phyloP scores from a whole-genome alignment of 345 rosid species.

The Dipteronia sinensis region DNA sequence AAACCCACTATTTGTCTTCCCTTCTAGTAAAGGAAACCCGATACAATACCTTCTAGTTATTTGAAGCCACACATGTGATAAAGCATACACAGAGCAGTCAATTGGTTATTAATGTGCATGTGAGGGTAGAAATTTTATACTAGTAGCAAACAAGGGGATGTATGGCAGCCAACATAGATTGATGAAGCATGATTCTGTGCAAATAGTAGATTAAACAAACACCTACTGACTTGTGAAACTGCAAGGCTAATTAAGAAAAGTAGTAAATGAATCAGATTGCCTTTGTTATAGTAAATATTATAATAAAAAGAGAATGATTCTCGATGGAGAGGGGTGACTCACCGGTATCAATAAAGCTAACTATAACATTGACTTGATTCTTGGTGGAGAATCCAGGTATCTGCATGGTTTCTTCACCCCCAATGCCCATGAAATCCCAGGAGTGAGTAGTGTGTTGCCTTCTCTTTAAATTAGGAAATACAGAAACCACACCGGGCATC shows the following conservation, averaged over 20 bases:
- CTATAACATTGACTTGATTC: slow-evolving; percentile 48
- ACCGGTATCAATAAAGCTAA: slow-evolving; percentile 62
- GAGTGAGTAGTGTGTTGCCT: slow-evolving; percentile 59
- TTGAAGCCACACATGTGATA: background rate
- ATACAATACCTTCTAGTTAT: background rate
- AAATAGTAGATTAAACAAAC: too few relatives aligned
- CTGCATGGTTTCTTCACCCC: slow-evolving; percentile 49
- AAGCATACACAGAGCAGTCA: too few relatives aligned
- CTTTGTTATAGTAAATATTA: background rate
- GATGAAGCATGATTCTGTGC: background rate
- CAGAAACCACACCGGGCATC: slow-evolving; percentile 58
- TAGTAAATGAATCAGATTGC: background rate
- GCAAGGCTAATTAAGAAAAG: background rate
- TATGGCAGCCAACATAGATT: background rate
- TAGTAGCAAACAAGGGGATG: background rate
- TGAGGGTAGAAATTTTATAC: too few relatives aligned
- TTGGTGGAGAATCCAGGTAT: slow-evolving; percentile 54
- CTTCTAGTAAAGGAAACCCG: background rate
- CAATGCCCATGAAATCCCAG: slow-evolving; percentile 63
- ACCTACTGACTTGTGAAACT: too few relatives aligned
- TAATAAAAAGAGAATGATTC: background rate
- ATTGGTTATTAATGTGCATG: too few relatives aligned
- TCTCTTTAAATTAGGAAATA: slow-evolving; percentile 50
- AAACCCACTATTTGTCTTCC: background rate
- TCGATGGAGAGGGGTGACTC: too few relatives aligned